These are phyloP conservation scores for Waltergamsia citrina DNA, from an alignment of 2,329 filamentous ascomycete species.

Conservation along the genomic window DNA sequence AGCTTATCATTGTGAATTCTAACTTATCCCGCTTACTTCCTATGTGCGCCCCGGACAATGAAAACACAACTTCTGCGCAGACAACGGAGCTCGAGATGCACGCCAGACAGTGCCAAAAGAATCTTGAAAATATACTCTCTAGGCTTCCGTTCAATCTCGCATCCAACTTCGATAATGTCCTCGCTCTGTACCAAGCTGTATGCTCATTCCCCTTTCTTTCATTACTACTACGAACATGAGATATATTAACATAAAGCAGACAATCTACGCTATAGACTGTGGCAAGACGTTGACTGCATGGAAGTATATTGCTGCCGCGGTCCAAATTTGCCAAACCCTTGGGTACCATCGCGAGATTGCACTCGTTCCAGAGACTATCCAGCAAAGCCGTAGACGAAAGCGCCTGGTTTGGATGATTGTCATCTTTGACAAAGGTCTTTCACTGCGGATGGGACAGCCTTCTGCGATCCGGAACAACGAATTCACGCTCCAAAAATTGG, in stretches of 20 bases:
- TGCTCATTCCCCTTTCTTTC: no score
- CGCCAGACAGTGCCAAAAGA: constrained; percentile 9
- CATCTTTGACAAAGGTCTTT: constrained; percentile 12
- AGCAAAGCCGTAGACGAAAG: constrained; percentile 6
- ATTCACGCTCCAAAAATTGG: constrained; percentile 9
- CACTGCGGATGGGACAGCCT: constrained; percentile 14
- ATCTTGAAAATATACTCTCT: constrained; percentile 12
- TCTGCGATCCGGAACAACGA: constrained; percentile 15
- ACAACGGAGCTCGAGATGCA: constrained; percentile 8
- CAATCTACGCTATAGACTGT: constrained; percentile 10
- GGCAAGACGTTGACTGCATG: constrained; percentile 11
- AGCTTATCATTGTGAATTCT: constrained; percentile 11
- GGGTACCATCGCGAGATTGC: constrained; percentile 11
- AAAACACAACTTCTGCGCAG: constrained; percentile 3
- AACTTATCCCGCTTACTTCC: constrained; percentile 11
- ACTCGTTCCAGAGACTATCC: constrained; percentile 5
- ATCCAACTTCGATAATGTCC: constrained; percentile 7
- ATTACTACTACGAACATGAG: neutral
- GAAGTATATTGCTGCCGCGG: constrained; percentile 11
- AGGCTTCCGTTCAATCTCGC: constrained; percentile 11
- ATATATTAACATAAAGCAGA: neutral
- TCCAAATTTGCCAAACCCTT: constrained; percentile 10
- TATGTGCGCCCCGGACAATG: constrained; percentile 8
- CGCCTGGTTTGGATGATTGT: constrained; percentile 16
- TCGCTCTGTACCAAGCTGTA: constrained; percentile 11